phyloP scores from a whole-genome alignment of 768 basidiomycete genomes.

The Ramaria sp. region DNA sequence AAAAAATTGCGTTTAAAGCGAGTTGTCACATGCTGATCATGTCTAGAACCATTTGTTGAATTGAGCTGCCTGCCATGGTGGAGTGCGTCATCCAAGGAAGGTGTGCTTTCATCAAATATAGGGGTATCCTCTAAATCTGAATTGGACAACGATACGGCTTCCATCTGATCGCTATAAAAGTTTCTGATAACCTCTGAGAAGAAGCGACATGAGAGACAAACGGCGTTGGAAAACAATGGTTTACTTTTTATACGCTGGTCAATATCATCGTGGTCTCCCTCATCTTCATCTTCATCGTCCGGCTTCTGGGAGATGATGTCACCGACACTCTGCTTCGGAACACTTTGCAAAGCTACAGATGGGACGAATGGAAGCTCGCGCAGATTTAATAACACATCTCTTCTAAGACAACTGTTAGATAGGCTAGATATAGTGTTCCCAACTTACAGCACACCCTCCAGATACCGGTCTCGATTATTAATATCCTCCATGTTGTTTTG shows the following conservation, averaged over 20 bases:
- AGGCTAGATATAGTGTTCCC: neutral
- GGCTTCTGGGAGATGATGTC: conserved; percentile 49
- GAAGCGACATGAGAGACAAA: neutral
- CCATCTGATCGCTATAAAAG: conserved; percentile 1
- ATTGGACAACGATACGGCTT: neutral
- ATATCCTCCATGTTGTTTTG: conserved; percentile 92
- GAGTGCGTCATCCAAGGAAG: neutral
- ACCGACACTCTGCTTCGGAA: conserved; percentile 59
- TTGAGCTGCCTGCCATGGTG: neutral
- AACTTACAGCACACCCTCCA: conserved; percentile 68
- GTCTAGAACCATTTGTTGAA: neutral
- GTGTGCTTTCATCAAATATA: neutral
- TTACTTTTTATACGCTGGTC: conserved; percentile 32
- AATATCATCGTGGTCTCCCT: conserved; percentile 39
- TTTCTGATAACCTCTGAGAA: neutral
- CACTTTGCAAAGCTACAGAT: conserved; percentile 76
- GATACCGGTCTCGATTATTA: conserved; percentile 69
- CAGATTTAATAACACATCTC: conserved; percentile 41
- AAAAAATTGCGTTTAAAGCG: neutral
- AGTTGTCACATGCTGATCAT: neutral
- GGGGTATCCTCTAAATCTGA: neutral
- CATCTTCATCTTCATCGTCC: conserved; percentile 27
- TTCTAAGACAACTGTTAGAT: conserved; percentile 22
- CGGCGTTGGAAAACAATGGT: neutral
- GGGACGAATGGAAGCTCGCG: conserved; percentile 62